Evolutionary conservation across 495 filamentous ascomycete species (phyloP), one percentile per base, ranked within the genome.

Genomic region (Penicillium salamii): DNA sequence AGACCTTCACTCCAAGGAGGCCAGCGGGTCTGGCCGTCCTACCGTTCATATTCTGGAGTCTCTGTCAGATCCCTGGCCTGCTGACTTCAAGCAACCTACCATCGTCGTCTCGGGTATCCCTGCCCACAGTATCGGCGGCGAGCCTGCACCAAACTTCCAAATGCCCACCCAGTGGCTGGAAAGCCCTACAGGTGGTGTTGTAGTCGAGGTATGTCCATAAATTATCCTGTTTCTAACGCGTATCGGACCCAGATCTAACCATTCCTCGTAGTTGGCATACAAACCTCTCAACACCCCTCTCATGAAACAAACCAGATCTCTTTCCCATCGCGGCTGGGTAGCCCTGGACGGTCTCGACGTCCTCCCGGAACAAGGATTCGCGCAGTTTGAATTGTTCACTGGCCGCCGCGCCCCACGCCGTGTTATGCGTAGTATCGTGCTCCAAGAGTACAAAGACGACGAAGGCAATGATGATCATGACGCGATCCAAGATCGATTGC

Each of bases 371-470:
- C 88, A 90, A 72, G 88, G 84, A 0, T 89, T 87, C 61, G 86
- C 87, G 33, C 86, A 89, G 23, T 92, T 91, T 57, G 88, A 91
- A 61, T 66, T 91, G 13, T 88, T 91, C 67, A 88, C 87, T 1
- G 88, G 87, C 1, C 76, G 87, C 18, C 78, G 85, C 57, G 88
- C 87, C 15, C 88, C 88, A 0, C 78, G 84, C 42, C 75, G 79
- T 37, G 52, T 88, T 7, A 91, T 92, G 88, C 65, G 70, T 7
- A 68, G 59, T 7, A 63, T 74, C 26, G 64, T 74, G 5, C 54
- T 74, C 6, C 58, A 70, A 37, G 67, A 74, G 39, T 74, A 72
- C 42, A 61, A 63, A 43, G 62, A 55, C 7, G 70, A 74, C 11
- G 70, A 71, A 38, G 65, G 61, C 15, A 59, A 69, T 37, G 62